Evolutionary conservation across 148 eudicot genomes (phyloP), one percentile per base, ranked within the genome.

Genomic region (Rhododendron henanense): DNA sequence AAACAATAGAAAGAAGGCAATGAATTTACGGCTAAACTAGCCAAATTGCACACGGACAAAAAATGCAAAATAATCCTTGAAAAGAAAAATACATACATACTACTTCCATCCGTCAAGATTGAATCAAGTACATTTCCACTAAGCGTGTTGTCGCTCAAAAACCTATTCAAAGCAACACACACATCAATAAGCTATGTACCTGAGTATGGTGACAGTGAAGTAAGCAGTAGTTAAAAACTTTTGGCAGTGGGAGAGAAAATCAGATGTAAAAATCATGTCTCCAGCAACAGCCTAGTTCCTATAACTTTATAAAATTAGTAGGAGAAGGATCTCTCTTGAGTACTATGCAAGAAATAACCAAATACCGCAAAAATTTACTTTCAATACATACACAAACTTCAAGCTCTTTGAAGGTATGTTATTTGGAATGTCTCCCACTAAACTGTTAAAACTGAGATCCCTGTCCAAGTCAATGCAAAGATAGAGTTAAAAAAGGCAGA

Each of bases 371-470:
- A 84, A 71, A 84, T 83, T 48, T 71, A 2, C 9, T 23, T 23
- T 65, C 50, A 45, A n/a, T 44, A 90, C 98, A 88, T 88, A 94
- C 98, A 93, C 86, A 81, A 90, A 88, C 84, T 90, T 92, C 87
- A 93, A 73, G 51, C 85, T 83, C 88, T 88, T 91, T 8, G 89
- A 89, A 13, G 53, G 84, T 82, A 89, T 87, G 85, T 84, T 85
- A 84, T 88, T 61, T 48, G 98, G 92, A 87, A 94, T 91, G 86
- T 69, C 87, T 57, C 98, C 98, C 44, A 37, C 86, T 67, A 94
- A 83, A 67, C 85, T 90, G 88, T 94, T 94, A 90, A 92, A 94
- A 86, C 94, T 93, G 85, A 90, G 90, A 87, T 94, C 98, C 87
- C 98, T 93, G 92, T 80, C 59, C 63, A 88, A 84, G 85, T 84